Percentiles rank a stretch among this genome's conserved stretches.
These are phyloP conservation scores for Dothideomycetes sp. DNA, from an alignment of 2,329 filamentous ascomycete genomes.

Conservation along the genomic window DNA sequence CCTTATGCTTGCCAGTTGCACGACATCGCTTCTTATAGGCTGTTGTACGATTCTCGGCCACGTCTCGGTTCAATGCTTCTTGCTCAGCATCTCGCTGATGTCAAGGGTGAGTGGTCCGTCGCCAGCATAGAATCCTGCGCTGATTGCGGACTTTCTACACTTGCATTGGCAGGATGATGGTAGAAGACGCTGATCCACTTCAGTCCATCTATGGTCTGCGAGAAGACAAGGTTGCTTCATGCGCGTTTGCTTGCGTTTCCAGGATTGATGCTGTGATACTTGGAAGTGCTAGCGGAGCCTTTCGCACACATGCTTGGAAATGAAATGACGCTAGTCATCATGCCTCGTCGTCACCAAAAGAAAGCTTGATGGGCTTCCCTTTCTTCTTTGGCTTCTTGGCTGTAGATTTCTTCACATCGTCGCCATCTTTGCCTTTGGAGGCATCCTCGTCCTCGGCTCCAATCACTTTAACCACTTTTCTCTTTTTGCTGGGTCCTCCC, in stretches of 20 bases:
- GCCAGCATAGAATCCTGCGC: no score
- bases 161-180: no score
- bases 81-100: background rate
- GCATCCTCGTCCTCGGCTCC: constrained; percentile 17
- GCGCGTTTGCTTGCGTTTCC: no score
- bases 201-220: no score
- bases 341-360: constrained; percentile 10
- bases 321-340: no score
- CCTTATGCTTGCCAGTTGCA: background rate
- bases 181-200: no score
- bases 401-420: constrained; percentile 9
- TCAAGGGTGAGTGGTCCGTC: background rate
- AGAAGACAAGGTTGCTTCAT: no score
- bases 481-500: constrained; percentile 18
- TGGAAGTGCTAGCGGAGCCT: no score
- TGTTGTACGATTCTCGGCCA: background rate
- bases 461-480: constrained; percentile 24
- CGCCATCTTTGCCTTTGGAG: constrained; percentile 9
- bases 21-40: background rate
- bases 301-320: no score
- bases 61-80: background rate
- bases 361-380: constrained; percentile 11
- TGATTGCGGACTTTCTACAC: no score
- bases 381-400: constrained; percentile 18
- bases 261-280: no score